Evolutionary conservation across 768 basidiomycete species (phyloP).

Genomic region (Rhizopogon vinicolor): DNA sequence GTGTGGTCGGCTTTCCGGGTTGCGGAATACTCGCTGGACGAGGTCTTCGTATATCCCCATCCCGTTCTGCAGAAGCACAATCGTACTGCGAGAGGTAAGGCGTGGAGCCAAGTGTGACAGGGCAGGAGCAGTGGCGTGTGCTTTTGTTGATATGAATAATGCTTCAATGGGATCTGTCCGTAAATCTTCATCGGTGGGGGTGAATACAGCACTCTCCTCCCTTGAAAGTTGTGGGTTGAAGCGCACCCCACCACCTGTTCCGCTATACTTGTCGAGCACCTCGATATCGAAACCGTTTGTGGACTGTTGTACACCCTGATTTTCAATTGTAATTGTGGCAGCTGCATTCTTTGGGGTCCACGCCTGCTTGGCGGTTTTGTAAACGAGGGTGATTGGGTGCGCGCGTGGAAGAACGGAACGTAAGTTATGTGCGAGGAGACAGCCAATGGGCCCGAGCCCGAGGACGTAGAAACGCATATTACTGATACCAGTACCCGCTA

Average conservation of each 20-base stretch:
- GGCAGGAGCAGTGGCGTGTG: conserved; percentile 55
- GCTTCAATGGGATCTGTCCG: conserved; percentile 52
- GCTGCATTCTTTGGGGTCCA: conserved; percentile 27
- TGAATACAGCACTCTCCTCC: conserved; percentile 11
- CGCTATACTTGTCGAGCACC: conserved; percentile 31
- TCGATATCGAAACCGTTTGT: conserved; percentile 47
- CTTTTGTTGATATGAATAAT: conserved; percentile 81
- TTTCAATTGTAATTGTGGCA: conserved; percentile 43
- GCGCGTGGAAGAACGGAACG: conserved; percentile 49
- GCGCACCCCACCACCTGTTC: conserved; percentile 15
- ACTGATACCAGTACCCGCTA: conserved; percentile 4
- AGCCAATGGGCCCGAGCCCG: conserved; percentile 82
- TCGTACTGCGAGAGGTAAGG: conserved; percentile 62
- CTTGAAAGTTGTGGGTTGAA: conserved; percentile 11
- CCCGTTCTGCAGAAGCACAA: conserved; percentile 93
- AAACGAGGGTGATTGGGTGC: conserved; percentile 65
- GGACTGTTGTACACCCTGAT: conserved; percentile 38
- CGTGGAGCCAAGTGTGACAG: conserved; percentile 58
- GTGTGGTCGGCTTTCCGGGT: conserved; percentile 69
- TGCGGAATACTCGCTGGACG: conserved; percentile 61
- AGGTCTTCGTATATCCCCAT: conserved; percentile 89
- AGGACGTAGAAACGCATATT: conserved; percentile 71
- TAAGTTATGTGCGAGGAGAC: conserved; percentile 77
- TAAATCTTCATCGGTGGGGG: conserved; percentile 8
- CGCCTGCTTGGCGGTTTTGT: conserved; percentile 45